Percentiles rank a stretch among this genome's conserved stretches.
Evolutionary conservation across 257 asterid species (phyloP).

Genomic region (Asclepias syriaca): DNA sequence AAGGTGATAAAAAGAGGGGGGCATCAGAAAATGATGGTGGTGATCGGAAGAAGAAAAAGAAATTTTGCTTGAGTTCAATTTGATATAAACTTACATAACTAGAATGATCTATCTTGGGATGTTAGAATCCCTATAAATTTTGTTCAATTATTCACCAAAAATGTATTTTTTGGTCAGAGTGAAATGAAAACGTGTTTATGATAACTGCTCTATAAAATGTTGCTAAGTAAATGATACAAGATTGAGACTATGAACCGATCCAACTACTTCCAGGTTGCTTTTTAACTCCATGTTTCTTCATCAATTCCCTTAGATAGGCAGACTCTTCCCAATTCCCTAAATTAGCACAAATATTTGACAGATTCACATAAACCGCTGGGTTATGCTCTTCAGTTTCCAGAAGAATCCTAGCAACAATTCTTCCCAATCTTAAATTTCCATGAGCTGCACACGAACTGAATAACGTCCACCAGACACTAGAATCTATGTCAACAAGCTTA

Average conservation of each 20-base stretch:
- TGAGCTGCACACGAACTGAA: conserved; percentile 64
- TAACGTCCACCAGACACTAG: conserved; percentile 72
- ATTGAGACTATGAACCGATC: conserved; percentile 38
- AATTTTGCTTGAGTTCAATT: neutral
- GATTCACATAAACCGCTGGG: conserved; percentile 54
- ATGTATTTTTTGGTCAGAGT: neutral
- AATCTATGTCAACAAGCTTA: conserved; percentile 37
- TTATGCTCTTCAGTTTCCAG: conserved; percentile 52
- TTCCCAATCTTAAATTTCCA: conserved; percentile 58
- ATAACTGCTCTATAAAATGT: neutral
- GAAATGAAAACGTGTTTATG: neutral
- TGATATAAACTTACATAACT: neutral
- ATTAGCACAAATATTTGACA: conserved; percentile 72
- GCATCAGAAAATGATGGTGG: conserved; percentile 37
- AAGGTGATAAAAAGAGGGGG: conserved; percentile 63
- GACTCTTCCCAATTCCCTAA: conserved; percentile 83
- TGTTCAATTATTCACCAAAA: neutral
- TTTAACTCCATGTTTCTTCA: conserved; percentile 45
- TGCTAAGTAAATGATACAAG: too few species aligned
- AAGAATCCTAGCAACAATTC: conserved; percentile 47
- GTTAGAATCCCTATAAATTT: conserved; percentile 2
- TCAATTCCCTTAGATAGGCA: conserved; percentile 57
- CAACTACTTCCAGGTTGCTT: conserved; percentile 81
- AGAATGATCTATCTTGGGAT: neutral
- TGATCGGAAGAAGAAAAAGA: conserved; percentile 27